Evolutionary conservation across 257 asterid genomes (phyloP), one percentile per base, ranked within the genome.

Genomic region (Verbena officinalis): DNA sequence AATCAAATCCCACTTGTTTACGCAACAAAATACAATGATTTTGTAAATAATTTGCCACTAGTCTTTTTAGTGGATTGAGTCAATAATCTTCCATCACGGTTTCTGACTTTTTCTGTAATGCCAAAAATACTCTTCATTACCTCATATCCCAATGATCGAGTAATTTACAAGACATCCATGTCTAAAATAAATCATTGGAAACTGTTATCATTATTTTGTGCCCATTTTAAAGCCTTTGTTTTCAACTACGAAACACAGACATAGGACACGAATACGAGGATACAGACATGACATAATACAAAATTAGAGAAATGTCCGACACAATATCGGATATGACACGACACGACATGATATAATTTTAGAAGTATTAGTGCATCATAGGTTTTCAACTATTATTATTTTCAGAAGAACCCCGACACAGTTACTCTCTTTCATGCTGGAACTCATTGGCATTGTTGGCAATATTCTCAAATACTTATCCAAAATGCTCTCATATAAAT

Each of bases 351-450:
- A n/a, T n/a, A n/a, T n/a, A n/a, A n/a, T n/a, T n/a, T n/a, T n/a
- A n/a, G n/a, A n/a, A n/a, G n/a, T n/a, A n/a, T n/a, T n/a, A n/a
- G 36, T 30, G 36, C 36, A 2, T 3, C 36, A 52, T 23, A 17
- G 27, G 21, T 17, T 36, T 62, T 39, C 43, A 57, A 62, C 65
- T 33, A 34, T 24, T 49, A 16, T 60, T 60, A 17, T 5, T 55
- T 39, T 27, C 36, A 40, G 16, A 42, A 54, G 21, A 55, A 61
- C 15, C 36, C 68, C 65, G 69, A 76, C 81, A 67, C 7, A 33
- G 19, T 57, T 55, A 9, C 63, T 67, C 63, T 59, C 46, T 59
- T 55, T 48, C 67, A 11, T 42, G 81, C 69, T 76, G 81, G 77
- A 76, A 76, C 57, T 61, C 69, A 69, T 62, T 72, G 52, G 54